phyloP scores from a whole-genome alignment of 805 yeast species.

The Cyberlindnera mrakii region DNA sequence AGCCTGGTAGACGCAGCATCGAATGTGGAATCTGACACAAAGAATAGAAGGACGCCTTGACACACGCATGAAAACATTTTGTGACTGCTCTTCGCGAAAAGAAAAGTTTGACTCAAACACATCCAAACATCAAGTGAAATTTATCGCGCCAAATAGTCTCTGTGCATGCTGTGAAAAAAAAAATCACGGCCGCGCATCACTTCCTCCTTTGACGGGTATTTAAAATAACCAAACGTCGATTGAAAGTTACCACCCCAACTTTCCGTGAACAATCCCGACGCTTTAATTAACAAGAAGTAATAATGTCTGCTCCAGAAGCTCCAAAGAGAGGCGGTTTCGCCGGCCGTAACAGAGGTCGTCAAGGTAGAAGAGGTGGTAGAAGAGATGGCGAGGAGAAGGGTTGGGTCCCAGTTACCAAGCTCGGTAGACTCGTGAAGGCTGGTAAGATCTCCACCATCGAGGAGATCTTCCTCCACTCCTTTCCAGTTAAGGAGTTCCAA shows the following conservation, averaged over 20 bases:
- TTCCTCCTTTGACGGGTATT: background rate
- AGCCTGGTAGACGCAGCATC: no score
- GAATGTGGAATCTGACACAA: no score
- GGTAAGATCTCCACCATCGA: conserved; percentile 95
- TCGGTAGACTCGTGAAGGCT: conserved; percentile 99
- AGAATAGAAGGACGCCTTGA: no score
- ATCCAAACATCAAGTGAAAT: no score
- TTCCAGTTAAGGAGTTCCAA: conserved; percentile 99
- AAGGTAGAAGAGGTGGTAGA: conserved; percentile 69
- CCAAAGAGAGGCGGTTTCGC: conserved; percentile 49
- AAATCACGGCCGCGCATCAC: background rate
- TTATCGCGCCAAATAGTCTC: background rate
- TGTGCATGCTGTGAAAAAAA: background rate
- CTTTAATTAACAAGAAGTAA: conserved; percentile 16
- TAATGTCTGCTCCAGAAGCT: conserved; percentile 37
- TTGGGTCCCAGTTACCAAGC: conserved; percentile 99
- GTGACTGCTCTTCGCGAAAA: no score
- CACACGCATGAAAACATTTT: no score
- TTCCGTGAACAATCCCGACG: conserved; percentile 48
- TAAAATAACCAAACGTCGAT: conserved; percentile 31
- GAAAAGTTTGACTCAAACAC: no score
- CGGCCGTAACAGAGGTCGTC: conserved; percentile 53
- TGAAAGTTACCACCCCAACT: conserved; percentile 50
- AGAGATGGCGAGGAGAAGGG: conserved; percentile 94
- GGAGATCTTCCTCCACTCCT: conserved; percentile 98